These are phyloP conservation scores for Heliamphora exappendiculata DNA, from an alignment of 148 eudicot genomes.

Conservation along the genomic window DNA sequence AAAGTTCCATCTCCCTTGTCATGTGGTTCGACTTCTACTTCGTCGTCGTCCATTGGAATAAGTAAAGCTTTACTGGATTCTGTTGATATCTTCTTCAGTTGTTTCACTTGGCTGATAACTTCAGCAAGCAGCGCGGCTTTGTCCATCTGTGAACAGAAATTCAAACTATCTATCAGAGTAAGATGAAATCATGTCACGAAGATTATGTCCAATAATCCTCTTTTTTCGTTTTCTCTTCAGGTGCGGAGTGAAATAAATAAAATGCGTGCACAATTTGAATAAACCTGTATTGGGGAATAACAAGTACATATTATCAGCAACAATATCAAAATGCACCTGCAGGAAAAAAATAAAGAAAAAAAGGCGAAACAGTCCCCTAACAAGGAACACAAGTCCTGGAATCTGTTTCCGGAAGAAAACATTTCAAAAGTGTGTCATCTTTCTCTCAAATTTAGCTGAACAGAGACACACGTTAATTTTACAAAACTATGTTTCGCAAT, in stretches of 20 bases:
- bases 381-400: no score
- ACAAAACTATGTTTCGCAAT: no score
- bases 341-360: no score
- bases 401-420: no score
- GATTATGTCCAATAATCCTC: no score
- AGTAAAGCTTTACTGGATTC: conserved; percentile 54
- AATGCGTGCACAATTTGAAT: neutral
- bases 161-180: conserved; percentile 4
- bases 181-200: neutral
- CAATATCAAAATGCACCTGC: no score
- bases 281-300: no score
- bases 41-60: conserved; percentile 59
- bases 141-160: conserved; percentile 51
- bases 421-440: no score
- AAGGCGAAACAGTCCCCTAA: no score
- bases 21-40: conserved; percentile 40
- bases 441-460: no score
- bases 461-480: no score
- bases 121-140: conserved; percentile 74
- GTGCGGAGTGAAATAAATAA: neutral
- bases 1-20: conserved; percentile 19
- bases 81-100: conserved; percentile 39
- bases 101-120: conserved; percentile 59
- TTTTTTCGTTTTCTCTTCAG: conserved; percentile 1
- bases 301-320: no score